Percentiles rank a stretch among this genome's conserved stretches.
Evolutionary conservation across 768 basidiomycete genomes (phyloP).

Genomic region (Pilatotrama ljubarskyi): DNA sequence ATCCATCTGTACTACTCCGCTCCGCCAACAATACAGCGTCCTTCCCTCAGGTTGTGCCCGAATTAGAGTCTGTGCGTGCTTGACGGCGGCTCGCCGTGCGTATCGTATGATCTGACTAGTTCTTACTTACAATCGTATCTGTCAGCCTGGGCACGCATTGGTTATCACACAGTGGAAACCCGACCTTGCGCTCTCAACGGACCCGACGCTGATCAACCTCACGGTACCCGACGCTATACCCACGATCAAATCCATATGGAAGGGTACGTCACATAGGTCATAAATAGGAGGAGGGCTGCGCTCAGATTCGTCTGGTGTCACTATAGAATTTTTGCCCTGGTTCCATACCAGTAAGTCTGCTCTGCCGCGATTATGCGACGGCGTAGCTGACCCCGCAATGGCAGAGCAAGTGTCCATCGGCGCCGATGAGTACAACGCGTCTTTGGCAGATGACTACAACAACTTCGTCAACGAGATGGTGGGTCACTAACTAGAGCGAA

Average conservation of each 20-base stretch:
- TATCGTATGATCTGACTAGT: neutral
- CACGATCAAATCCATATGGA: slow-evolving; percentile 44
- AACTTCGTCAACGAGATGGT: slow-evolving; percentile 46
- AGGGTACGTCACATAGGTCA: slow-evolving; percentile 30
- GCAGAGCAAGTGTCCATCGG: slow-evolving; percentile 46
- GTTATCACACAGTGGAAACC: slow-evolving; percentile 48
- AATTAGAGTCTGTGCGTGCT: slow-evolving; percentile 27
- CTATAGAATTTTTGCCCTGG: slow-evolving; percentile 30
- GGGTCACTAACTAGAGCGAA: neutral
- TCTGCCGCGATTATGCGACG: neutral
- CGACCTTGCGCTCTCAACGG: slow-evolving; percentile 37
- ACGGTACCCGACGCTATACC: slow-evolving; percentile 44
- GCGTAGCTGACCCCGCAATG: neutral
- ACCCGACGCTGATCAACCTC: slow-evolving; percentile 40
- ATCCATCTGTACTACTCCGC: neutral
- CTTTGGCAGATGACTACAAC: slow-evolving; percentile 43
- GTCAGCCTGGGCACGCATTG: slow-evolving; percentile 41
- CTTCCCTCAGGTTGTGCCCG: slow-evolving; percentile 24
- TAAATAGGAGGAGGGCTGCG: no score
- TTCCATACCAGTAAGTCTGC: slow-evolving; percentile 25
- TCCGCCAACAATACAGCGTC: neutral
- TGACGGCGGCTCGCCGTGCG: neutral
- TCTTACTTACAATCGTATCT: neutral
- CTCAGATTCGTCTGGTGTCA: no score
- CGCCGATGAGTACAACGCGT: slow-evolving; percentile 42